Evolutionary conservation across 495 filamentous ascomycete genomes (phyloP).

Genomic region (Trypethelium eluteriae): DNA sequence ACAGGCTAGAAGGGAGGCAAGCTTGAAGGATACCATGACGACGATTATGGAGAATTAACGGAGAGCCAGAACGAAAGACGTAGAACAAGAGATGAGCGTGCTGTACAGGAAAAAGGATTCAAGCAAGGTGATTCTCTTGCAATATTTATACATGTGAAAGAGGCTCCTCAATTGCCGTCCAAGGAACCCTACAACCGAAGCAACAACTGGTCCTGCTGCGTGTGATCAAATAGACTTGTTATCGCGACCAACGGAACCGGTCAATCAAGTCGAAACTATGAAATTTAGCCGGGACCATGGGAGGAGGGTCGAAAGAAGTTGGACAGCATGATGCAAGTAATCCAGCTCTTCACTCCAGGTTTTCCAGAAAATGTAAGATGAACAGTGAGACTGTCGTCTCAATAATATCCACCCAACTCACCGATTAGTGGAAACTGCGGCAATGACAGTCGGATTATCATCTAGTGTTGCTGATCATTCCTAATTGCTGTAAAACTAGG

Average conservation of each 20-base stretch:
- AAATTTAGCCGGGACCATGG: background rate
- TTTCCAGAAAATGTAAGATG: background rate
- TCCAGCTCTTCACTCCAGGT: background rate
- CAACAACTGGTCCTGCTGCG: background rate
- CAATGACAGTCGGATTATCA: too few relatives aligned
- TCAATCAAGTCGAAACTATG: background rate
- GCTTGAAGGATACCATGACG: background rate
- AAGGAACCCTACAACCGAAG: background rate
- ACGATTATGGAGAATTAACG: background rate
- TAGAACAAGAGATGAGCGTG: background rate
- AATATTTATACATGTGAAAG: background rate
- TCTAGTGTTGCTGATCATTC: too few relatives aligned
- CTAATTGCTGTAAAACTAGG: too few relatives aligned
- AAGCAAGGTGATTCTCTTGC: background rate
- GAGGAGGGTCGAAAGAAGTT: background rate
- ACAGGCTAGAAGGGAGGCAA: background rate
- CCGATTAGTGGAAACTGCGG: too few relatives aligned
- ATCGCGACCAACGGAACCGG: background rate
- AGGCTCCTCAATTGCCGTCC: background rate
- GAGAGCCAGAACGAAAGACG: background rate
- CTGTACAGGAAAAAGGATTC: background rate
- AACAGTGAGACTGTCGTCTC: too few relatives aligned
- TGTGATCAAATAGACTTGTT: background rate
- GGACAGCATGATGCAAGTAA: background rate
- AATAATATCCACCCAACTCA: too few relatives aligned